Conservation (phyloP, 2,329 filamentous ascomycete species). For the Penicillium fuscoglaucum region DNA sequence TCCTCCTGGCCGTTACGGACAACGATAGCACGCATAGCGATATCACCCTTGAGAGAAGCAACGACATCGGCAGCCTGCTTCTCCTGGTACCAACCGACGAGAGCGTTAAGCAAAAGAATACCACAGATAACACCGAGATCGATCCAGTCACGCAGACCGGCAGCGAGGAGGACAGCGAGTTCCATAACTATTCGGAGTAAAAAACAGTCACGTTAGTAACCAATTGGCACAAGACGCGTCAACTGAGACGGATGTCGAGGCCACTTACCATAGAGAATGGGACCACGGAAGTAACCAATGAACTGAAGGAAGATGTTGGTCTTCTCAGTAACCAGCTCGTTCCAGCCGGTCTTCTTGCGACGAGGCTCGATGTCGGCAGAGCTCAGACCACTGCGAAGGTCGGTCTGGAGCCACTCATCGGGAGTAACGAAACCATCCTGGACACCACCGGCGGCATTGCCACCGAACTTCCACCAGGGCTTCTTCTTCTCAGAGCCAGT, state of each 20-base stretch:
- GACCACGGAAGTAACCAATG: constrained; percentile 72
- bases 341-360: constrained; percentile 67
- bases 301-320: constrained; percentile 75
- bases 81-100: constrained; percentile 78
- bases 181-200: constrained; percentile 59
- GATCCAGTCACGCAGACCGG: constrained; percentile 73
- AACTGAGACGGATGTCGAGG: not conserved
- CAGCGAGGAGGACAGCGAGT: constrained; percentile 70
- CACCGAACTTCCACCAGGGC: constrained; percentile 61
- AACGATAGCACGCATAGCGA: constrained; percentile 70
- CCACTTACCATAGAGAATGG: constrained; percentile 34
- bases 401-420: constrained; percentile 68
- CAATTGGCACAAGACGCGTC: constrained; percentile 2
- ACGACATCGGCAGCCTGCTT: constrained; percentile 78
- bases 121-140: constrained; percentile 76
- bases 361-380: constrained; percentile 61
- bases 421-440: constrained; percentile 52
- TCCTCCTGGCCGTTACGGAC: constrained; percentile 67
- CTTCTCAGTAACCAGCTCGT: constrained; percentile 72
- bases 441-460: constrained; percentile 28
- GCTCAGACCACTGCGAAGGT: constrained; percentile 65
- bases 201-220: constrained; percentile 9
- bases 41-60: constrained; percentile 72
- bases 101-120: constrained; percentile 72
- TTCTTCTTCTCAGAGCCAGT: constrained; percentile 49